phyloP scores from a whole-genome alignment of 2,329 filamentous ascomycete species.

The Hortaea sp. region DNA sequence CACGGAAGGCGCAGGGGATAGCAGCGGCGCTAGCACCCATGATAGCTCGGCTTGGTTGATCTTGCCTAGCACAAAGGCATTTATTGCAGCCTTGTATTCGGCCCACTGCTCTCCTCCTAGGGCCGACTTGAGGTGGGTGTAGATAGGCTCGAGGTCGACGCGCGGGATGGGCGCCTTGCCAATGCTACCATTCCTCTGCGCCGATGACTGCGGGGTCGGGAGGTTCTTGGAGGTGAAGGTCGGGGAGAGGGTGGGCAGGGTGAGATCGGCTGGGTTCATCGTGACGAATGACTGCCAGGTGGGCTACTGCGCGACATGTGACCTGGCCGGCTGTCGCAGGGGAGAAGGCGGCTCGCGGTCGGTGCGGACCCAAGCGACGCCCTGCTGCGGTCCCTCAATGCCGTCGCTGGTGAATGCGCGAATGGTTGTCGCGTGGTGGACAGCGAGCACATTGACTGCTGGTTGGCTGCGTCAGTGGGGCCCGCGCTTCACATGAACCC shows the following conservation, averaged over 20 bases:
- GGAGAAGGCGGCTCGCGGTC: too few relatives aligned
- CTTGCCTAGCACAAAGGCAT: constrained; percentile 48
- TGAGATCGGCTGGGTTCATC: constrained; percentile 27
- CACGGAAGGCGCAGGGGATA: constrained; percentile 40
- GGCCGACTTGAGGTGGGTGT: constrained; percentile 49
- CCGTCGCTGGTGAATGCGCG: too few relatives aligned
- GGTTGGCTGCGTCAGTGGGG: too few relatives aligned
- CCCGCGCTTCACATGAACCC: too few relatives aligned
- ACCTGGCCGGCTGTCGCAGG: too few relatives aligned
- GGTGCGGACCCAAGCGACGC: too few relatives aligned
- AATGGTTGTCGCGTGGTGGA: too few relatives aligned
- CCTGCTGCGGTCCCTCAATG: too few relatives aligned
- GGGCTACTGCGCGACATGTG: neutral
- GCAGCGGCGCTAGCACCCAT: constrained; percentile 45
- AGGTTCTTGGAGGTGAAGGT: constrained; percentile 19
- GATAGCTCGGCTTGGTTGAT: constrained; percentile 53
- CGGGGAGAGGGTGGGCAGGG: constrained; percentile 15
- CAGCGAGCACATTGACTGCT: too few relatives aligned
- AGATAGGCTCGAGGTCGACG: constrained; percentile 53
- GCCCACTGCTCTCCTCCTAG: constrained; percentile 48
- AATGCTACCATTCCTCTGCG: constrained; percentile 40
- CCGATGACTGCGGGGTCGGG: constrained; percentile 11
- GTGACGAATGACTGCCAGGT: neutral
- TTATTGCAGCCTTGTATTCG: constrained; percentile 49
- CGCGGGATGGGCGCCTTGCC: constrained; percentile 44